phyloP scores from a whole-genome alignment of 106 monocot species.

The Allium fistulosum region DNA sequence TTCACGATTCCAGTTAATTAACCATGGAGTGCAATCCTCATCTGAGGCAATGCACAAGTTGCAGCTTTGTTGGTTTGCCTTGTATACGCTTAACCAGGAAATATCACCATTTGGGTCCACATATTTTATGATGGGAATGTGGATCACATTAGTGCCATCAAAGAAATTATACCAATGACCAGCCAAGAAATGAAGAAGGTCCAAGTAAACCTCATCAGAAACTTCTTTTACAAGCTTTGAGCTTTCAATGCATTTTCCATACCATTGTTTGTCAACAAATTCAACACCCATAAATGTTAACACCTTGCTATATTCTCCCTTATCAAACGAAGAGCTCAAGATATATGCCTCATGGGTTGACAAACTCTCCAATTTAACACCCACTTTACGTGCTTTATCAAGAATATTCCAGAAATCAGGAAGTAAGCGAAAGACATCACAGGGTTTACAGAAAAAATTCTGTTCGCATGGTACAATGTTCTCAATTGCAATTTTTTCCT shows the following conservation, averaged over 20 bases:
- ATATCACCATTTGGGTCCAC: constrained; percentile 3
- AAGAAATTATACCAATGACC: background rate
- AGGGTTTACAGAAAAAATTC: constrained; percentile 2
- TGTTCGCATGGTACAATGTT: background rate
- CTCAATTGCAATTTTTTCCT: background rate
- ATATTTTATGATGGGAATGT: constrained; percentile 25
- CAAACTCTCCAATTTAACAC: background rate
- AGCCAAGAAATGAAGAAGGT: background rate
- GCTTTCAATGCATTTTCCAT: constrained; percentile 2
- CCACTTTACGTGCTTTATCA: background rate
- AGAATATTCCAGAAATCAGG: background rate
- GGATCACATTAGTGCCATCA: constrained; percentile 4
- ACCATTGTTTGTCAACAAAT: background rate
- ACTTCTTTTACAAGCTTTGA: background rate
- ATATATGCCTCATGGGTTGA: background rate
- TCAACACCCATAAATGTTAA: background rate
- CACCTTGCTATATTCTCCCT: background rate
- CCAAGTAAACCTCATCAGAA: constrained; percentile 2
- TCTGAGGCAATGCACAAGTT: constrained; percentile 21
- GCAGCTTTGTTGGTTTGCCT: background rate
- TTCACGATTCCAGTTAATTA: constrained; percentile 29
- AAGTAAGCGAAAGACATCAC: background rate
- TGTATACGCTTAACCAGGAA: constrained; percentile 13
- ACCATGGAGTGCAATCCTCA: constrained; percentile 12
- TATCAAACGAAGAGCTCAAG: background rate